Conservation (phyloP, 2,329 filamentous ascomycete genomes). For the Alternaria triticina region DNA sequence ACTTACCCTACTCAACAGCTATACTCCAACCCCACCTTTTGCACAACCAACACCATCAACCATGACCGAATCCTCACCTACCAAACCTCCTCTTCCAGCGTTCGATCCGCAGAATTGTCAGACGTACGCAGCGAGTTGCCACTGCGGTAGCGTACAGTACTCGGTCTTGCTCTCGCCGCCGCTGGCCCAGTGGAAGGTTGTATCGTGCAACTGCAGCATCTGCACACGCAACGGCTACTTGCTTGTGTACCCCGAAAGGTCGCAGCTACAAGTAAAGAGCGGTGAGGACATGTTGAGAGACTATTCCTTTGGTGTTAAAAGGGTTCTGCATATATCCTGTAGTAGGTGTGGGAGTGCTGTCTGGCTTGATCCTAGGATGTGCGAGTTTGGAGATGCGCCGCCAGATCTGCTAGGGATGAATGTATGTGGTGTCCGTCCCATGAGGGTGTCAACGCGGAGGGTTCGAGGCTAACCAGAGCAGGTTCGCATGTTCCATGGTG, state of each 20-base stretch:
- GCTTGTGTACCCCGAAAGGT: conserved; percentile 48
- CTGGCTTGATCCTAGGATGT: conserved; percentile 33
- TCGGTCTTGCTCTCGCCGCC: conserved; percentile 58
- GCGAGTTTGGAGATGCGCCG: conserved; percentile 23
- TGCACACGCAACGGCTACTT: conserved; percentile 60
- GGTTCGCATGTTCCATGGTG: conserved; percentile 22
- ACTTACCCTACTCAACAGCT: not conserved
- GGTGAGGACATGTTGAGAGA: conserved; percentile 30
- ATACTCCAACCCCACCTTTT: conserved; percentile 5
- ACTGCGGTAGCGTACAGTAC: conserved; percentile 61
- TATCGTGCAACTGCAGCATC: conserved; percentile 61
- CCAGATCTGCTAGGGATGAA: conserved; percentile 36
- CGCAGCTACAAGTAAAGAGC: conserved; percentile 30
- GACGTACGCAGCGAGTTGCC: conserved; percentile 51
- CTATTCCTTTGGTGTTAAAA: conserved; percentile 36
- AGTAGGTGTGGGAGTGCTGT: conserved; percentile 34
- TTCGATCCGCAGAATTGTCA: not conserved
- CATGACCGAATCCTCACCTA: not conserved
- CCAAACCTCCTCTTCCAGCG: not conserved
- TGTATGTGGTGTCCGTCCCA: conserved; percentile 20
- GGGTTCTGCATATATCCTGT: conserved; percentile 38
- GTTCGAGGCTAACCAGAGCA: conserved; percentile 16
- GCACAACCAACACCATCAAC: conserved; percentile 1
- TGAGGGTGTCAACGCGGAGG: not conserved
- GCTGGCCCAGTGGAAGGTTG: conserved; percentile 53